Percentiles rank a stretch among this genome's conserved stretches.
These are phyloP conservation scores for Thermothelomyces thermophilus DNA, from an alignment of 2,329 filamentous ascomycete species.

Conservation along the genomic window DNA sequence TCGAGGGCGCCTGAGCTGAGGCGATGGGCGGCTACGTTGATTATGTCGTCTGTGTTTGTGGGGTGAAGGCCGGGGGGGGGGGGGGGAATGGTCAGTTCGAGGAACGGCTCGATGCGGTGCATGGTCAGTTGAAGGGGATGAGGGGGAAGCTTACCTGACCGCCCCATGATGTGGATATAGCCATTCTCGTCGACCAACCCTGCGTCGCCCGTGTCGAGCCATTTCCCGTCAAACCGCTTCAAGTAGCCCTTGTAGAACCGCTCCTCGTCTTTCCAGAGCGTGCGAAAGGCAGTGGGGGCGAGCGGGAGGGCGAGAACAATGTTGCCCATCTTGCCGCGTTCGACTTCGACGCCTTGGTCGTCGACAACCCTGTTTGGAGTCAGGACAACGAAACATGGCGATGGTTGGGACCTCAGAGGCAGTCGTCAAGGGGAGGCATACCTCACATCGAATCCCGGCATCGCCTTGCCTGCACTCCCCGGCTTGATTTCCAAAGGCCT, in stretches of 20 bases:
- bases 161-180: conserved; percentile 58
- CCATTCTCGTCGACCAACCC: conserved; percentile 75
- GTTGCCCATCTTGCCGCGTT: conserved; percentile 76
- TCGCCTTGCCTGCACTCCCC: conserved; percentile 81
- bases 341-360: conserved; percentile 66
- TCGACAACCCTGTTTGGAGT: conserved; percentile 56
- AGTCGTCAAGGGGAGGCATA: background rate
- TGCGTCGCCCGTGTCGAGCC: conserved; percentile 87
- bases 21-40: conserved; percentile 91
- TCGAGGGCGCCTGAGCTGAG: conserved; percentile 86
- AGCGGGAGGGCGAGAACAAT: conserved; percentile 79
- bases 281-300: conserved; percentile 79
- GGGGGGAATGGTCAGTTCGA: background rate
- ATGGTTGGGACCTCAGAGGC: too few relatives aligned
- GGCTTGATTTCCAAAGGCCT: conserved; percentile 60
- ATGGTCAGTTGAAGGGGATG: too few relatives aligned
- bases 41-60: conserved; percentile 84
- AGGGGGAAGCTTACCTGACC: conserved; percentile 29
- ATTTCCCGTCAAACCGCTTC: conserved; percentile 71
- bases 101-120: background rate
- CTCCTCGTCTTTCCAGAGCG: conserved; percentile 77
- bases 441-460: conserved; percentile 82
- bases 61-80: too few relatives aligned
- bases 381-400: too few relatives aligned
- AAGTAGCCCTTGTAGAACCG: conserved; percentile 82